A percentile compares a stretch with the other conserved stretches of the same genome.
phyloP scores from a whole-genome alignment of 2,329 filamentous ascomycete species.

The Sporothrix schenckii region DNA sequence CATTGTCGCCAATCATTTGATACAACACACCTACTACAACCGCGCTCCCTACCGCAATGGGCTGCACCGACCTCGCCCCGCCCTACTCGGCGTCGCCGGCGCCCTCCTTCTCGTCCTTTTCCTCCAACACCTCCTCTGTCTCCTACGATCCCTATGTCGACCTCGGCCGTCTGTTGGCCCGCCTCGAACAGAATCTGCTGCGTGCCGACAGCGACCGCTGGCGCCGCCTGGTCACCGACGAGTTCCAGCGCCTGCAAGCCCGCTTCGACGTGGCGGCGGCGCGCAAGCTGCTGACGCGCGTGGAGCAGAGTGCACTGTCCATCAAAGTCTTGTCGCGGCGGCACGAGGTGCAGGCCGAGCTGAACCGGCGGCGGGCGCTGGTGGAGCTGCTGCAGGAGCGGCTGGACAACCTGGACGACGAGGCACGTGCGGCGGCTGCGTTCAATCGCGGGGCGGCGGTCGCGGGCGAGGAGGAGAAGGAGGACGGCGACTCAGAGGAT shows the following conservation, averaged over 20 bases:
- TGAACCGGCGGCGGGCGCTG: conserved; percentile 66
- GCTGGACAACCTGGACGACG: conserved; percentile 68
- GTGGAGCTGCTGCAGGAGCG: conserved; percentile 68
- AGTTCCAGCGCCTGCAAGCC: conserved; percentile 66
- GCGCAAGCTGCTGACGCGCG: conserved; percentile 65
- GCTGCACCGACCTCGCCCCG: conserved; percentile 15
- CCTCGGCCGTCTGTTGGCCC: conserved; percentile 65
- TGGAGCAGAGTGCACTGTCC: conserved; percentile 68
- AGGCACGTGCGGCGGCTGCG: conserved; percentile 46
- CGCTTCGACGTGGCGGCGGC: conserved; percentile 72
- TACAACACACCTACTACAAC: neutral
- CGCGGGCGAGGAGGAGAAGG: conserved; percentile 26
- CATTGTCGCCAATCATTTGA: neutral
- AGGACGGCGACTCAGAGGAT: conserved; percentile 38
- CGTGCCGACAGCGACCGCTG: conserved; percentile 63
- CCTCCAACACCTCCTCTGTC: neutral
- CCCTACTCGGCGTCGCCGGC: conserved; percentile 25
- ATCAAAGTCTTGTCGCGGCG: conserved; percentile 62
- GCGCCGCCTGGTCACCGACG: conserved; percentile 60
- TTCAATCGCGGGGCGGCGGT: conserved; percentile 43
- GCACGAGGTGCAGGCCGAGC: conserved; percentile 63
- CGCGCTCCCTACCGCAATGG: conserved; percentile 22
- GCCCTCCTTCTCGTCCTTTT: neutral
- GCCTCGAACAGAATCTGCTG: conserved; percentile 67
- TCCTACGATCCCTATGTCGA: conserved; percentile 50